phyloP scores from a whole-genome alignment of 805 yeast genomes.

The Komagataella kurtzmanii region DNA sequence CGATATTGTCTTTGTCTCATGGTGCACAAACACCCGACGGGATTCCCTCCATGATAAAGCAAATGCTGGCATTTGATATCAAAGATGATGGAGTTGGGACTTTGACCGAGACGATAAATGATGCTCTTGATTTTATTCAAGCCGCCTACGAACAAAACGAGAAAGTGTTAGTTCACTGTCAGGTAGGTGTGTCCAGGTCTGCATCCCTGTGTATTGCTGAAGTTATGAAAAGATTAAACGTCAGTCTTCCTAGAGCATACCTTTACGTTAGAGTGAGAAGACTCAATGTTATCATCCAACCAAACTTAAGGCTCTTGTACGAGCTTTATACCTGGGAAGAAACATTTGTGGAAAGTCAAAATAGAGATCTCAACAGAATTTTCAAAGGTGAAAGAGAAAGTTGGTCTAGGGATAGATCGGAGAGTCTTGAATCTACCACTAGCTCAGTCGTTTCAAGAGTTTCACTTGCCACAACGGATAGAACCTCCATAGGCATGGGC shows the following conservation, averaged over 20 bases:
- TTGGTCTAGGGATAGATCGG: not conserved
- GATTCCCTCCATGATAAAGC: conserved; percentile 15
- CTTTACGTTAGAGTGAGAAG: conserved; percentile 81
- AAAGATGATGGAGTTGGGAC: conserved; percentile 90
- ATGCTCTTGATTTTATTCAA: conserved; percentile 55
- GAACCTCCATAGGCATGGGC: not conserved
- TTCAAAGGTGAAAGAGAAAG: not conserved
- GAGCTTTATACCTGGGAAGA: conserved; percentile 70
- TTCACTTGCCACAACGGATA: not conserved
- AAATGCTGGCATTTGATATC: conserved; percentile 52
- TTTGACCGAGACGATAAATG: conserved; percentile 44
- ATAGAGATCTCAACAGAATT: not conserved
- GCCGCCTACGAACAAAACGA: conserved; percentile 29
- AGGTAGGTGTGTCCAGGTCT: conserved; percentile 90
- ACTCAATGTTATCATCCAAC: conserved; percentile 86
- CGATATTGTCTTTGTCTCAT: conserved; percentile 11
- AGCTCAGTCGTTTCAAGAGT: not conserved
- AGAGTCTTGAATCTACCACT: not conserved
- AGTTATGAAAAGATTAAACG: conserved; percentile 63
- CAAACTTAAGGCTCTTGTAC: conserved; percentile 83
- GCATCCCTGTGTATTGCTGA: conserved; percentile 96
- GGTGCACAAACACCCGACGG: not conserved
- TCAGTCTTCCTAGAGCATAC: conserved; percentile 69
- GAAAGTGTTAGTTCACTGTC: conserved; percentile 73
- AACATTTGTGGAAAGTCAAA: conserved; percentile 8